Percentiles rank a stretch among this genome's conserved stretches.
phyloP scores from a whole-genome alignment of 2,329 filamentous ascomycete genomes.

The Lachnellula arida region DNA sequence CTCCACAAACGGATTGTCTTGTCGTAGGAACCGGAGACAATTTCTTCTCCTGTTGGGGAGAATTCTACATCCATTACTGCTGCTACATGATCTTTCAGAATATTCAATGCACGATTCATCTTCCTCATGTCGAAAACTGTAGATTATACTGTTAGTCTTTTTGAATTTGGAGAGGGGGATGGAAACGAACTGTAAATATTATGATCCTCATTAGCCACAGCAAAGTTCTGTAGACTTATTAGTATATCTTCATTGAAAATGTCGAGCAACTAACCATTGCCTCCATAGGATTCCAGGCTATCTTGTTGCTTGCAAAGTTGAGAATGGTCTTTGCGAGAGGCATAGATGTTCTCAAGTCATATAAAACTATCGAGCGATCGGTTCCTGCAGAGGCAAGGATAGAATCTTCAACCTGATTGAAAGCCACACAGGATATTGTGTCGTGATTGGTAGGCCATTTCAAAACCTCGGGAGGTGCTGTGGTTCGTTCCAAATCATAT shows the following conservation, averaged over 20 bases:
- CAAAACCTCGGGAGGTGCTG: constrained; percentile 74
- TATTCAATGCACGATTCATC: constrained; percentile 80
- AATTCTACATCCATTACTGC: constrained; percentile 98
- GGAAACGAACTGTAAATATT: constrained; percentile 25
- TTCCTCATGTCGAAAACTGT: constrained; percentile 86
- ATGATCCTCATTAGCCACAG: constrained; percentile 84
- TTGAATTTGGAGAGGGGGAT: background rate
- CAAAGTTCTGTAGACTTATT: constrained; percentile 58
- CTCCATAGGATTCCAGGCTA: constrained; percentile 95
- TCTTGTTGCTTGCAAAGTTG: constrained; percentile 74
- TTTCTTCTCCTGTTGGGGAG: constrained; percentile 87
- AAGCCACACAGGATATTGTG: constrained; percentile 81
- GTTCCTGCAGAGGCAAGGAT: constrained; percentile 80
- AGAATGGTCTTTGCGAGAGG: constrained; percentile 78
- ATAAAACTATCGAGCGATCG: constrained; percentile 83
- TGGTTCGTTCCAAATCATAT: constrained; percentile 80
- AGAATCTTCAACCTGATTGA: constrained; percentile 93
- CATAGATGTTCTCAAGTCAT: constrained; percentile 83
- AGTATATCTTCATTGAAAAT: no score
- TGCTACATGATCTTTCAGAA: constrained; percentile 81
- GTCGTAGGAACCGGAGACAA: constrained; percentile 86
- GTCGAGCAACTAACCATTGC: constrained; percentile 49
- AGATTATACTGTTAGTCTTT: constrained; percentile 45
- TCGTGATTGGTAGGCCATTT: constrained; percentile 85
- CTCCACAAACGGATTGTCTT: constrained; percentile 84